phyloP scores from a whole-genome alignment of 2,329 filamentous ascomycete species.

The Epichloe uncinata region DNA sequence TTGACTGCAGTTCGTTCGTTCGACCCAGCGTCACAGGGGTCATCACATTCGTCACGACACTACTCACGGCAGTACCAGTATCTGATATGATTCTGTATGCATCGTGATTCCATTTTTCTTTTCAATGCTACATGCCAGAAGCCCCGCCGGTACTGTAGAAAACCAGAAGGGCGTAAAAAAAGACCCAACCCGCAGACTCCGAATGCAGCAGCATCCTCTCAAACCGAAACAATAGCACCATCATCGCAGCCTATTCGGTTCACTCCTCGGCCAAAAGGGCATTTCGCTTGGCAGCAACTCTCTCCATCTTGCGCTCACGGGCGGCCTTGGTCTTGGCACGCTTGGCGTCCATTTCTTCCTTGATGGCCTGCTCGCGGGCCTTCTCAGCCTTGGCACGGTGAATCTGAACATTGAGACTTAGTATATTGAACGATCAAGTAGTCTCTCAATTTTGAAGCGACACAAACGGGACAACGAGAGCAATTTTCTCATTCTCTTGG shows the following conservation, averaged over 20 bases:
- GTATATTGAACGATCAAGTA: not conserved
- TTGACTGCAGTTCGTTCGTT: no score
- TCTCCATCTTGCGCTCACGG: conserved; percentile 94
- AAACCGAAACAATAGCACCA: conserved; percentile 26
- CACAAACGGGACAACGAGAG: not conserved
- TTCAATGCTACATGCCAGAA: conserved; percentile 45
- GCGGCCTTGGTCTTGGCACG: conserved; percentile 99
- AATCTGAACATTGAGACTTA: conserved; percentile 46
- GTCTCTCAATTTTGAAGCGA: not conserved
- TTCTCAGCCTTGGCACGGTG: conserved; percentile 99
- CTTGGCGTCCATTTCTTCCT: conserved; percentile 99
- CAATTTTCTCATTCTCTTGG: not conserved
- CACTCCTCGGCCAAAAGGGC: conserved; percentile 64
- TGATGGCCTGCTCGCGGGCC: conserved; percentile 84
- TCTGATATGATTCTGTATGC: conserved; percentile 11
- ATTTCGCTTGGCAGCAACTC: conserved; percentile 79
- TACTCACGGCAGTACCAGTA: not conserved
- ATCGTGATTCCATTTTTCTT: conserved; percentile 36
- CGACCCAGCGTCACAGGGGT: not conserved
- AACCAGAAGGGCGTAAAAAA: conserved; percentile 32
- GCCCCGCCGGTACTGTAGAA: conserved; percentile 35
- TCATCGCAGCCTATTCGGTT: conserved; percentile 28
- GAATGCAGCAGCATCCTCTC: conserved; percentile 45
- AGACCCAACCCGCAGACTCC: conserved; percentile 47
- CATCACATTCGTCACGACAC: not conserved